Evolutionary conservation across 1,139 yeast species (phyloP).

Genomic region (Candida labiduridarum): DNA sequence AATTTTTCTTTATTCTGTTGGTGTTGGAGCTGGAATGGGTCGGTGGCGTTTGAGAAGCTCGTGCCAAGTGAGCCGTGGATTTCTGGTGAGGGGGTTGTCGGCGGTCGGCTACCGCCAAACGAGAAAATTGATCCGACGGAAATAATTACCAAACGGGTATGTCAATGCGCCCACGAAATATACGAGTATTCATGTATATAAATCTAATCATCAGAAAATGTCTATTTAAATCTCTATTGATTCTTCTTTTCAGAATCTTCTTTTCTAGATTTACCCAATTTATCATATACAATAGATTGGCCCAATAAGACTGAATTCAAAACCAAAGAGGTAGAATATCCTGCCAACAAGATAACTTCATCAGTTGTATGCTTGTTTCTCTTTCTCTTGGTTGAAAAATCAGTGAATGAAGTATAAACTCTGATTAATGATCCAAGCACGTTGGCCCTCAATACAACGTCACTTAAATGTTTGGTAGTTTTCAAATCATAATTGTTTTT

Average conservation of each 20-base stretch:
- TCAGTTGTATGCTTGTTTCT: conserved; percentile 15
- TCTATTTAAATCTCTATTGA: conserved; percentile 3
- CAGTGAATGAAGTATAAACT: conserved; percentile 56
- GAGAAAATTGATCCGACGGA: neutral
- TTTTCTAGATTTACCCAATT: conserved; percentile 14
- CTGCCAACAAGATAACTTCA: conserved; percentile 37
- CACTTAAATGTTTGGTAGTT: conserved; percentile 58
- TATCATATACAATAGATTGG: conserved; percentile 33
- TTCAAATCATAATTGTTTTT: conserved; percentile 45
- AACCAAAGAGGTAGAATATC: conserved; percentile 36
- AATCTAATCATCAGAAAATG: too few species aligned
- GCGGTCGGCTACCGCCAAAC: too few species aligned
- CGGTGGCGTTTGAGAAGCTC: too few species aligned
- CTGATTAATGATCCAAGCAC: conserved; percentile 57
- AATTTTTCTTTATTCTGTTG: neutral
- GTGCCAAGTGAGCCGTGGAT: too few species aligned
- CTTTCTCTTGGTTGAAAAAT: conserved; percentile 26
- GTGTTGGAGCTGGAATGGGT: too few species aligned
- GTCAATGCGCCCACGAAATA: neutral
- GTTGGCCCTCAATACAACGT: conserved; percentile 57
- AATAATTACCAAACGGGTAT: neutral
- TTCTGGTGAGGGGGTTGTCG: neutral
- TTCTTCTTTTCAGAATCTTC: conserved; percentile 10
- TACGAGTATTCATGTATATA: too few species aligned
- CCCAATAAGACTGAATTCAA: conserved; percentile 37